Evolutionary conservation across 2,329 filamentous ascomycete species (phyloP).

Genomic region (Aspergillus pseudoterreus): DNA sequence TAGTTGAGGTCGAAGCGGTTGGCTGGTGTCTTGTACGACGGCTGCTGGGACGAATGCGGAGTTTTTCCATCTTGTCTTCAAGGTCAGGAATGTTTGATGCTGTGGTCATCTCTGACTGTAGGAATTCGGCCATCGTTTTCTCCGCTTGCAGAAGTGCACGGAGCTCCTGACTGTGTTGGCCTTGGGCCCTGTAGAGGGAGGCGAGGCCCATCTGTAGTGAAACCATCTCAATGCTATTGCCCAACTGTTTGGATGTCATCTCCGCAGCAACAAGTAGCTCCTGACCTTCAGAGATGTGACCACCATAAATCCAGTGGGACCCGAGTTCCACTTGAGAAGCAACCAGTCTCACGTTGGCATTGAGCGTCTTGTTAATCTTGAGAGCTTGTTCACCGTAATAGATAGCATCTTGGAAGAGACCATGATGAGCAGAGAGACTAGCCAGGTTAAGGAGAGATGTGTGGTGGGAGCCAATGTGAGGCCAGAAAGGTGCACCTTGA

Average conservation of each 20-base stretch:
- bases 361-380: conserved; percentile 68
- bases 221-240: conserved; percentile 53
- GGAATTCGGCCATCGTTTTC: conserved; percentile 42
- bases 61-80: conserved; percentile 40
- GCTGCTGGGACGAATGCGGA: conserved; percentile 33
- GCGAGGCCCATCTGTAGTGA: conserved; percentile 44
- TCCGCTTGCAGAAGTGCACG: conserved; percentile 49
- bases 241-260: conserved; percentile 47
- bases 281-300: conserved; percentile 48
- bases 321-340: conserved; percentile 47
- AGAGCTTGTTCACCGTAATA: conserved; percentile 84
- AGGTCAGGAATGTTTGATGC: conserved; percentile 32
- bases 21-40: conserved; percentile 19
- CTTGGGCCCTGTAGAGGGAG: conserved; percentile 46
- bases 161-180: conserved; percentile 47
- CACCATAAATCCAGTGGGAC: conserved; percentile 49
- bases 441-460: conserved; percentile 70
- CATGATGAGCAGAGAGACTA: conserved; percentile 74
- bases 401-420: conserved; percentile 81
- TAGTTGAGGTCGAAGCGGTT: conserved; percentile 14
- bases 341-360: conserved; percentile 54
- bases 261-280: conserved; percentile 58
- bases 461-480: conserved; percentile 69
- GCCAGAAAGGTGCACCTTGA: conserved; percentile 72
- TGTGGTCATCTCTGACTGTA: conserved; percentile 25